Percentiles rank a stretch among this genome's conserved stretches.
Conservation (phyloP, 2,329 filamentous ascomycete genomes). For the Ascomycota sp. region DNA sequence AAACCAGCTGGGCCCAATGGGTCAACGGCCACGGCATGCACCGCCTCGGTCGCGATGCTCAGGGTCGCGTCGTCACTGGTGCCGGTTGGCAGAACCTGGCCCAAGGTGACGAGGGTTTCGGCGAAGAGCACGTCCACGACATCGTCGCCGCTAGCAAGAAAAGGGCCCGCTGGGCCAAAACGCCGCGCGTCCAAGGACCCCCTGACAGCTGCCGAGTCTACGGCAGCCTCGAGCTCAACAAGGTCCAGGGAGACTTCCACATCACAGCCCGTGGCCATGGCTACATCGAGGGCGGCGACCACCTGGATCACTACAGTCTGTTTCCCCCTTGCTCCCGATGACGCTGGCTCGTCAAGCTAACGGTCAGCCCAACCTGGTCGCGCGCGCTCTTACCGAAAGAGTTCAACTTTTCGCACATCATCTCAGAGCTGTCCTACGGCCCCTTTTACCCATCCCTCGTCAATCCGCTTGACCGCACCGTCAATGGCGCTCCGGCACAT, state of each 20-base stretch:
- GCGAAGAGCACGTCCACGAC: slow-evolving; percentile 74
- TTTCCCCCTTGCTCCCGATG: no score
- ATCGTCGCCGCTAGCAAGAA: slow-evolving; percentile 50
- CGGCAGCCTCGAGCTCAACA: slow-evolving; percentile 77
- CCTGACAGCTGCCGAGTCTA: slow-evolving; percentile 70
- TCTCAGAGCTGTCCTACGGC: slow-evolving; percentile 89
- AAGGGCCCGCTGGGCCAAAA: slow-evolving; percentile 50
- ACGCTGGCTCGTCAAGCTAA: no score
- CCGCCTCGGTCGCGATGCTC: slow-evolving; percentile 29
- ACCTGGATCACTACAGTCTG: slow-evolving; percentile 64
- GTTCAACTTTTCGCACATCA: slow-evolving; percentile 95
- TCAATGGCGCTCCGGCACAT: slow-evolving; percentile 48
- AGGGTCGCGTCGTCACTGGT: slow-evolving; percentile 32
- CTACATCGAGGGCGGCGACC: slow-evolving; percentile 57
- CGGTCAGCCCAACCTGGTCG: no score
- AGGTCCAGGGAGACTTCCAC: slow-evolving; percentile 94
- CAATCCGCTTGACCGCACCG: slow-evolving; percentile 84
- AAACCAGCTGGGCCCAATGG: slow-evolving; percentile 68
- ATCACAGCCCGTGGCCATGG: slow-evolving; percentile 89
- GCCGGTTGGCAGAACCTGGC: slow-evolving; percentile 28
- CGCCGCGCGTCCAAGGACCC: slow-evolving; percentile 37
- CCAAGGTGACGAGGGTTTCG: slow-evolving; percentile 41
- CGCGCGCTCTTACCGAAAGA: no score
- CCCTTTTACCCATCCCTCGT: slow-evolving; percentile 85
- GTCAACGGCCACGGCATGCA: slow-evolving; percentile 45